Conservation (phyloP, 2,329 filamentous ascomycete genomes). For the Pleochaeta shiraiana region DNA sequence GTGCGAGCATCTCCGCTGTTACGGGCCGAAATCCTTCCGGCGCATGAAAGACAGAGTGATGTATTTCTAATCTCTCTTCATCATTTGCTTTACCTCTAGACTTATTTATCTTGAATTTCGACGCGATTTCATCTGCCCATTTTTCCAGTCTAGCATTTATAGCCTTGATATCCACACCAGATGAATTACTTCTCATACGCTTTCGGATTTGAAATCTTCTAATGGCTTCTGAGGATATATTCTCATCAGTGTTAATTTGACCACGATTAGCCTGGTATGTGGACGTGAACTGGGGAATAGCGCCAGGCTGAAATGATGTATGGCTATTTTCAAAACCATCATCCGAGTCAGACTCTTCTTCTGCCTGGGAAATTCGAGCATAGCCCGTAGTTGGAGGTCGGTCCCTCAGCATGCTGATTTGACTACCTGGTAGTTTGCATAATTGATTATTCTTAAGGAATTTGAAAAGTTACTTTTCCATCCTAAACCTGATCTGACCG, state of each 20-base stretch:
- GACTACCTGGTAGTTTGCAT: not conserved
- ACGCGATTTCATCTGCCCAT: constrained; percentile 96
- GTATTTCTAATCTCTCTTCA: constrained; percentile 80
- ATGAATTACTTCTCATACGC: constrained; percentile 44
- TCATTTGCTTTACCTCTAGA: constrained; percentile 53
- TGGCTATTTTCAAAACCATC: constrained; percentile 33
- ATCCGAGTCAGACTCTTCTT: constrained; percentile 45
- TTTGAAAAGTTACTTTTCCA: too few species aligned
- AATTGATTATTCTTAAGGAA: not conserved
- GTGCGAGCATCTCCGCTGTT: constrained; percentile 51
- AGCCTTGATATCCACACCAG: constrained; percentile 90
- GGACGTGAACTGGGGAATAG: constrained; percentile 40
- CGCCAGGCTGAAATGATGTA: constrained; percentile 30
- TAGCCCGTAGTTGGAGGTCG: constrained; percentile 57
- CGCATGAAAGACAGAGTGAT: constrained; percentile 90
- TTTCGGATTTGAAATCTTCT: constrained; percentile 26
- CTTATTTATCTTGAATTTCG: constrained; percentile 77
- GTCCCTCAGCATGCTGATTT: constrained; percentile 14
- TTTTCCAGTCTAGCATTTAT: constrained; percentile 89
- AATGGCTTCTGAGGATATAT: constrained; percentile 20
- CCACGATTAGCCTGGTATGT: constrained; percentile 37
- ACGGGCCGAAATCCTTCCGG: constrained; percentile 71
- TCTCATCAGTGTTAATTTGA: constrained; percentile 30
- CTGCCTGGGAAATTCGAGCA: constrained; percentile 64
- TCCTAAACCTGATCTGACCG: too few species aligned